phyloP scores from a whole-genome alignment of 352 stramenopile genomes.

The Pythium guiyangense region DNA sequence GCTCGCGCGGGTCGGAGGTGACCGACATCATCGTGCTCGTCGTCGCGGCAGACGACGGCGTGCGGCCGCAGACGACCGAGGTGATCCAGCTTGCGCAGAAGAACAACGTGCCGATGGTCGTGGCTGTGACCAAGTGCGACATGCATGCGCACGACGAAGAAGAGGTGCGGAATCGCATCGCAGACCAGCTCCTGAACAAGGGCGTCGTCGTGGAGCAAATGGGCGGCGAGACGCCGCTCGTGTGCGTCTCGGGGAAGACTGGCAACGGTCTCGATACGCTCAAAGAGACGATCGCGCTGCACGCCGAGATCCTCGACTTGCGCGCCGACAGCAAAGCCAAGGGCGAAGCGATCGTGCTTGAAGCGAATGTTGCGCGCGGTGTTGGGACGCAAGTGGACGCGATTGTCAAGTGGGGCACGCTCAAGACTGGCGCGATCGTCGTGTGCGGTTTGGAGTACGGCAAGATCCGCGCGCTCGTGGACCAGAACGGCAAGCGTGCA shows the following conservation, averaged over 20 bases:
- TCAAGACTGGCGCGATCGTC: slow-evolving; percentile 93
- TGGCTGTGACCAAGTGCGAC: slow-evolving; percentile 98
- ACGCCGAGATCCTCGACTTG: slow-evolving; percentile 96
- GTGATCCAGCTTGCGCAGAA: slow-evolving; percentile 92
- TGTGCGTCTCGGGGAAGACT: slow-evolving; percentile 96
- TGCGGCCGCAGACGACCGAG: slow-evolving; percentile 98
- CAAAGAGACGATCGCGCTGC: slow-evolving; percentile 95
- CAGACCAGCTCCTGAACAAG: slow-evolving; percentile 89
- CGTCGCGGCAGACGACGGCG: slow-evolving; percentile 97
- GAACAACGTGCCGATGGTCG: slow-evolving; percentile 94
- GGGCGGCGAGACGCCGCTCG: slow-evolving; percentile 91
- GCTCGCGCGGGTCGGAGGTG: slow-evolving; percentile 93
- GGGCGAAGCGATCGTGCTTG: slow-evolving; percentile 95
- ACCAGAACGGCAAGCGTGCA: slow-evolving; percentile 72
- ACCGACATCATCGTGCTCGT: slow-evolving; percentile 98
- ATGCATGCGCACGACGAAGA: slow-evolving; percentile 72
- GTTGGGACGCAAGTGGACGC: slow-evolving; percentile 94
- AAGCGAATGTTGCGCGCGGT: slow-evolving; percentile 92
- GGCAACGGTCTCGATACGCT: slow-evolving; percentile 93
- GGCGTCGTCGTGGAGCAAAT: slow-evolving; percentile 94
- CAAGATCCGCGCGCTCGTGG: slow-evolving; percentile 85
- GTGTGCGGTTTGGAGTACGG: slow-evolving; percentile 94
- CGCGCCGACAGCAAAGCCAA: slow-evolving; percentile 85
- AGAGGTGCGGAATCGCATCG: slow-evolving; percentile 65
- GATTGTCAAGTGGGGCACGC: slow-evolving; percentile 96